phyloP scores from a whole-genome alignment of 2,329 filamentous ascomycete species.

The Thielaviopsis punctulata region DNA sequence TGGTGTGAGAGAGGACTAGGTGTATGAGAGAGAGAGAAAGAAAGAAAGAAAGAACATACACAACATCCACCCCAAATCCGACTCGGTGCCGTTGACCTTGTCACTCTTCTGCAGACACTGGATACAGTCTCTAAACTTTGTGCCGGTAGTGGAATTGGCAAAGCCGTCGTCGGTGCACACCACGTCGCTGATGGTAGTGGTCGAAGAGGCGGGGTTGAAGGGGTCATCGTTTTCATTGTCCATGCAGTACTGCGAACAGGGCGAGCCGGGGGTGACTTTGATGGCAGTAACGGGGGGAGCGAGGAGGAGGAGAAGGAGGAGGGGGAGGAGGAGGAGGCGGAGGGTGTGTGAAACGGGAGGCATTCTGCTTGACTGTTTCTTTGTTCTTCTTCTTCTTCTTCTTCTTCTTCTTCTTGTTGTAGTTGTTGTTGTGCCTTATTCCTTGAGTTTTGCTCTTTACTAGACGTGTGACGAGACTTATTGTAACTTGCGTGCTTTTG shows the following conservation, averaged over 20 bases:
- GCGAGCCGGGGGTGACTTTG: conserved; percentile 32
- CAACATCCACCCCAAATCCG: conserved; percentile 28
- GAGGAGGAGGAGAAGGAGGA: neutral
- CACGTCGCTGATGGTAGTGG: conserved; percentile 29
- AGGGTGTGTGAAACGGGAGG: neutral
- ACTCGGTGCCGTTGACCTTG: conserved; percentile 22
- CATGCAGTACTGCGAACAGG: conserved; percentile 31
- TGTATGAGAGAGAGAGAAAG: neutral
- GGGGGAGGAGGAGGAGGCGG: neutral
- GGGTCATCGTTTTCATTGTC: conserved; percentile 21
- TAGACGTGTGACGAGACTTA: too few relatives aligned
- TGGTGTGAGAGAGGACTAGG: too few relatives aligned
- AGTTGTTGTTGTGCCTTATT: too few relatives aligned
- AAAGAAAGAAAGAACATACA: conserved; percentile 24
- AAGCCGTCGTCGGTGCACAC: conserved; percentile 27
- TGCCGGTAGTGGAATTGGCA: conserved; percentile 21
- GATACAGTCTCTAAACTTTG: conserved; percentile 30
- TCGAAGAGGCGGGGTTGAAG: conserved; percentile 21
- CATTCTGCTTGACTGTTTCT: neutral
- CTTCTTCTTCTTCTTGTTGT: too few relatives aligned
- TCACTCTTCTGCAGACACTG: conserved; percentile 30
- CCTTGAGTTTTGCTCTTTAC: too few relatives aligned
- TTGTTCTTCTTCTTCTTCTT: too few relatives aligned
- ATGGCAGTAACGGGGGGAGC: conserved; percentile 17
- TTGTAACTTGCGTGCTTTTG: too few relatives aligned